Percentiles rank a stretch among this genome's conserved stretches.
Conservation (phyloP, 176 grass and related monocot species). For the Aechmea fasciata region DNA sequence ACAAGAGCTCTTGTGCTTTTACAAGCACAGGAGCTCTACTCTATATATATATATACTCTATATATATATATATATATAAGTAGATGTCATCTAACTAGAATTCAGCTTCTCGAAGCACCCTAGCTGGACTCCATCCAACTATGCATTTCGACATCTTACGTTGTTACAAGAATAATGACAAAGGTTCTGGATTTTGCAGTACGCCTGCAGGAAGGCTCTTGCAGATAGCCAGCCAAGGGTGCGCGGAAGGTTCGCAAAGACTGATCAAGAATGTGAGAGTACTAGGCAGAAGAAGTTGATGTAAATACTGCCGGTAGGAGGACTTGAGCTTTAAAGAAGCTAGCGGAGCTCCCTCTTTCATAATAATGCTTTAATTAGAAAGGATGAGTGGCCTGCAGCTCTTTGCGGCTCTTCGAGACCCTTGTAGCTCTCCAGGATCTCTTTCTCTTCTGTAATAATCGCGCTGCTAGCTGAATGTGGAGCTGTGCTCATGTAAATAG, state of each 20-base stretch:
- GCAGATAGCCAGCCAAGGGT: constrained; percentile 97
- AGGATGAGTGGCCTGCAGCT: constrained; percentile 16
- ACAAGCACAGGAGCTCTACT: too few species aligned
- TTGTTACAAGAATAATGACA: not conserved
- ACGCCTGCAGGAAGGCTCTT: constrained; percentile 92
- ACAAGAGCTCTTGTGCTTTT: too few species aligned
- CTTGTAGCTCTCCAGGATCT: not conserved
- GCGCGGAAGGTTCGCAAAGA: constrained; percentile 95
- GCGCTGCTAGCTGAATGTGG: constrained; percentile 24
- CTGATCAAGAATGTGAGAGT: constrained; percentile 43
- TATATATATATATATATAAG: too few species aligned
- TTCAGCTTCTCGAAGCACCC: not conserved
- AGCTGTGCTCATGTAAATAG: constrained; percentile 46
- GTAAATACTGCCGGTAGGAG: not conserved
- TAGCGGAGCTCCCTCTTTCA: constrained; percentile 14
- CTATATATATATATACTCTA: too few species aligned
- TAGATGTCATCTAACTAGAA: too few species aligned
- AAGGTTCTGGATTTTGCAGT: constrained; percentile 34
- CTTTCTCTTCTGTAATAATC: constrained; percentile 27
- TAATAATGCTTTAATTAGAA: not conserved
- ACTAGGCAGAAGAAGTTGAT: constrained; percentile 38
- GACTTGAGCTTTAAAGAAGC: constrained; percentile 14
- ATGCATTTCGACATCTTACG: not conserved
- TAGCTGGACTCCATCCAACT: not conserved
- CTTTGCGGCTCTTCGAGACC: constrained; percentile 3